These are phyloP conservation scores for Xylaria hypoxylon DNA, from an alignment of 2,329 filamentous ascomycete species.

Conservation along the genomic window DNA sequence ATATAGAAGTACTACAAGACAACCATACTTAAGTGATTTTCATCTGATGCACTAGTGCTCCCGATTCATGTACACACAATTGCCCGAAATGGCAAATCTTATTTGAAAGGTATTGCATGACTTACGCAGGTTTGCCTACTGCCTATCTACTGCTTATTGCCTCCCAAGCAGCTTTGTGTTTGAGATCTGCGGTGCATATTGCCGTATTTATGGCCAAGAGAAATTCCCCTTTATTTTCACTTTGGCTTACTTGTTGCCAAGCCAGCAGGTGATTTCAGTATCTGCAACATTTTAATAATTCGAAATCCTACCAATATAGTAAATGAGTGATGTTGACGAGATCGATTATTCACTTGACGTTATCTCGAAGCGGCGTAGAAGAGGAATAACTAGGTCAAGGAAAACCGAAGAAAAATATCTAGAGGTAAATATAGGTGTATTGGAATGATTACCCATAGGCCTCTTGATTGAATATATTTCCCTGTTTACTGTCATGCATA, in stretches of 20 bases:
- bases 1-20: background rate
- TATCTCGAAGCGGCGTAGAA: background rate
- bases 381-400: background rate
- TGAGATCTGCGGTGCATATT: conserved; percentile 16
- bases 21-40: background rate
- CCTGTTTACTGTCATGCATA: too few species aligned
- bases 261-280: conserved; percentile 1
- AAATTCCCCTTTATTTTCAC: background rate
- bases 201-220: conserved; percentile 12
- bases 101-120: background rate
- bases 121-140: background rate
- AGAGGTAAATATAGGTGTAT: too few species aligned
- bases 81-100: conserved; percentile 13
- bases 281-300: background rate
- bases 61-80: background rate
- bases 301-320: background rate
- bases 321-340: background rate
- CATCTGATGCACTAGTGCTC: background rate
- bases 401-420: too few species aligned
- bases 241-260: conserved; percentile 29
- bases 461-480: too few species aligned
- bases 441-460: too few species aligned
- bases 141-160: too few species aligned
- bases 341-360: too few species aligned
- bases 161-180: conserved; percentile 7